A percentile compares a stretch with the other conserved stretches of the same genome.
These are phyloP conservation scores for Colletotrichum scovillei DNA, from an alignment of 2,329 filamentous ascomycete genomes.

Conservation along the genomic window DNA sequence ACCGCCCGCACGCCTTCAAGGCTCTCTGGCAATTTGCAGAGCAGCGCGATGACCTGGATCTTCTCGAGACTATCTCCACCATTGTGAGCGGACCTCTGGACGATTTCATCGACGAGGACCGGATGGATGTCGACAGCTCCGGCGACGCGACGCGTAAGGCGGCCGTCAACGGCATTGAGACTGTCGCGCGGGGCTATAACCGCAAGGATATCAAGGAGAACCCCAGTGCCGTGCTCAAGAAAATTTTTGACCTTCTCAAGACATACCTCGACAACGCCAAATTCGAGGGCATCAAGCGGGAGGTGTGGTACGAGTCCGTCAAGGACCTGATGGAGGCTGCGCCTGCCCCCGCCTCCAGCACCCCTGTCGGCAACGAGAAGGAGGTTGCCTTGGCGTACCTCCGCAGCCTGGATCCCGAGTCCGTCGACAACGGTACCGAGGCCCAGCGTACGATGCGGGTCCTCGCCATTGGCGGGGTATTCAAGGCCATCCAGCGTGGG, in stretches of 20 bases:
- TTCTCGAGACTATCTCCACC: slow-evolving; percentile 74
- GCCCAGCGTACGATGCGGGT: slow-evolving; percentile 60
- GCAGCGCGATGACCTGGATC: slow-evolving; percentile 74
- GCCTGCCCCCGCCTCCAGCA: slow-evolving; percentile 35
- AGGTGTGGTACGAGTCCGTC: slow-evolving; percentile 64
- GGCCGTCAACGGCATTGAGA: slow-evolving; percentile 62
- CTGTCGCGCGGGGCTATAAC: slow-evolving; percentile 61
- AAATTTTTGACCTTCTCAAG: slow-evolving; percentile 53
- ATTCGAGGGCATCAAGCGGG: slow-evolving; percentile 57
- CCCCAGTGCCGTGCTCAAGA: slow-evolving; percentile 50
- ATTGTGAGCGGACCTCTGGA: slow-evolving; percentile 74
- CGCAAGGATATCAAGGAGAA: slow-evolving; percentile 50
- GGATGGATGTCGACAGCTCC: slow-evolving; percentile 75
- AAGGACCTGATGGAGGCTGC: slow-evolving; percentile 59
- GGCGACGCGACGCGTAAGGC: slow-evolving; percentile 57
- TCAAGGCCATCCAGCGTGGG: slow-evolving; percentile 55
- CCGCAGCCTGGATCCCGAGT: slow-evolving; percentile 57
- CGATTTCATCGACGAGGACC: slow-evolving; percentile 66
- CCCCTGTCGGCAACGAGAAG: slow-evolving; percentile 33
- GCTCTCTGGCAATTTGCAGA: slow-evolving; percentile 80
- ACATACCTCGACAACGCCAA: slow-evolving; percentile 52
- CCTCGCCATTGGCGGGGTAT: slow-evolving; percentile 56
- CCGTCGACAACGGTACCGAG: slow-evolving; percentile 61
- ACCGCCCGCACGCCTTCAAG: slow-evolving; percentile 79
- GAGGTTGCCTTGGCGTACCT: slow-evolving; percentile 52